A percentile compares a stretch with the other conserved stretches of the same genome.
Evolutionary conservation across 2,329 filamentous ascomycete genomes (phyloP).

Genomic region (Nothophoma quercina): DNA sequence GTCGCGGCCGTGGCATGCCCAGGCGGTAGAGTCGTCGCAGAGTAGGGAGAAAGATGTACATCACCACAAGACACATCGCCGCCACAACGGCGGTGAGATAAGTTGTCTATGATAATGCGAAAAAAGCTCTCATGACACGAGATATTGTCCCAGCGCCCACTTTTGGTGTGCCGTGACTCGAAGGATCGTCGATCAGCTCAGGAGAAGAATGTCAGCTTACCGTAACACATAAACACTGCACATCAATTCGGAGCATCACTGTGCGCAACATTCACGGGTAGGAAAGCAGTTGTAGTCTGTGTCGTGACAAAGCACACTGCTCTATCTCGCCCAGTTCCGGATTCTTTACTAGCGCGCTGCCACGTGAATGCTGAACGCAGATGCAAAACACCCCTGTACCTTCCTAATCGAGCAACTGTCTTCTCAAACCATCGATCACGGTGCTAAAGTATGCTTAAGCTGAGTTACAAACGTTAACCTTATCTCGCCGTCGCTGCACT

Average conservation of each 20-base stretch:
- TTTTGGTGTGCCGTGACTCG: neutral
- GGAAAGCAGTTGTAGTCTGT: too few species aligned
- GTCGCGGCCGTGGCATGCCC: constrained; percentile 72
- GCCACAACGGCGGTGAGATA: constrained; percentile 22
- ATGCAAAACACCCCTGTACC: neutral
- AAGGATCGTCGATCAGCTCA: too few species aligned
- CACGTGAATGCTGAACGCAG: neutral
- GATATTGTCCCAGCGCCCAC: neutral
- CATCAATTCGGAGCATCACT: too few species aligned
- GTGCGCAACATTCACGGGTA: too few species aligned
- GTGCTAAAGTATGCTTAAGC: constrained; percentile 20
- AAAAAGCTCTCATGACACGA: constrained; percentile 19
- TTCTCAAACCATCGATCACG: constrained; percentile 2
- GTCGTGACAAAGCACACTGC: too few species aligned
- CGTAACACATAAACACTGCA: too few species aligned
- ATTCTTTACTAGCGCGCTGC: neutral
- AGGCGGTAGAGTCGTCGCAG: constrained; percentile 64
- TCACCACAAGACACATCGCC: constrained; percentile 30
- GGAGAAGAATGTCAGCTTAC: too few species aligned
- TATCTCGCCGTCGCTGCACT: constrained; percentile 14
- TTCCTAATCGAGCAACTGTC: constrained; percentile 3
- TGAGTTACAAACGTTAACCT: constrained; percentile 17
- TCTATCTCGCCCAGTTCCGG: too few species aligned
- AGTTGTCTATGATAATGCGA: constrained; percentile 46
- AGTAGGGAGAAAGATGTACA: constrained; percentile 24